Conservation (phyloP, 768 basidiomycete genomes). For the Termitomyces sp. region DNA sequence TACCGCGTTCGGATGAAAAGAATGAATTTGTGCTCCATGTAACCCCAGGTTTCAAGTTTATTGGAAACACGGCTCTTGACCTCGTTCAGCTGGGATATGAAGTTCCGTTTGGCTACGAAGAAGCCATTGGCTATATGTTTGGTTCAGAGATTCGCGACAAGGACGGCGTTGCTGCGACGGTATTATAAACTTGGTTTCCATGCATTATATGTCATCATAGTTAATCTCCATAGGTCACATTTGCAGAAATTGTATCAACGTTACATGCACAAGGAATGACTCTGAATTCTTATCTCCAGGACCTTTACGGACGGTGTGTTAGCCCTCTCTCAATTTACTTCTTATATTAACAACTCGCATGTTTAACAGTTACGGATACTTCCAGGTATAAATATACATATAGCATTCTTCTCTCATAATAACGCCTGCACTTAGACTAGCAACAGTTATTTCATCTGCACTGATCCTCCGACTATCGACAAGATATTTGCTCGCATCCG, state of each 20-base stretch:
- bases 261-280: constrained; percentile 49
- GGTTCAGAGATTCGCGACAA: constrained; percentile 78
- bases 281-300: constrained; percentile 52
- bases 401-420: neutral
- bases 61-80: constrained; percentile 75
- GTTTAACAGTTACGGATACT: constrained; percentile 63
- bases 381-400: constrained; percentile 42
- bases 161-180: constrained; percentile 81
- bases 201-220: neutral
- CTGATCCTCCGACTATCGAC: constrained; percentile 60
- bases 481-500: constrained; percentile 66
- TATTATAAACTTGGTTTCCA: constrained; percentile 22
- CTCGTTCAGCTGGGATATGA: constrained; percentile 64
- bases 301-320: constrained; percentile 53
- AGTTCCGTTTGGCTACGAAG: constrained; percentile 83
- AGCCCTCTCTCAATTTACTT: neutral
- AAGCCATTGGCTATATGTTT: constrained; percentile 92
- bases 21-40: neutral
- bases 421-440: constrained; percentile 44
- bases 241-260: constrained; percentile 59
- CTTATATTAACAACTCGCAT: neutral
- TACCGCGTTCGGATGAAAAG: neutral
- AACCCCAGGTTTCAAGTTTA: constrained; percentile 76
- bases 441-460: constrained; percentile 80
- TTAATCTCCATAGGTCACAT: constrained; percentile 42